Base-by-base conservation (phyloP, 495 filamentous ascomycete species). In the Choiromyces venosus region DNA sequence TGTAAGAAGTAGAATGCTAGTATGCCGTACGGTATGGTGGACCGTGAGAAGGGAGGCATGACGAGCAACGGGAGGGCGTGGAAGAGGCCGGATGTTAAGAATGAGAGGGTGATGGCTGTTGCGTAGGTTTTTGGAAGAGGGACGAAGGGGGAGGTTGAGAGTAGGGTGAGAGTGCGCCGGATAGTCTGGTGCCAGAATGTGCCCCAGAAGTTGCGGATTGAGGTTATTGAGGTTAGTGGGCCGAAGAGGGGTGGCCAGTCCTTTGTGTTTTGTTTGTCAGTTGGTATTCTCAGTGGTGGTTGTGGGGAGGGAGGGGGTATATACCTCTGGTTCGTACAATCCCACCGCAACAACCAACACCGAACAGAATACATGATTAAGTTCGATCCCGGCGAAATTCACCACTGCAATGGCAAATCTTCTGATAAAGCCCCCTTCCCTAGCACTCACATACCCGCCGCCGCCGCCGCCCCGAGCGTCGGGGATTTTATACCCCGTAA, bases 231-330 rank as follows among this genome's bases (percentile, higher is more conserved):
- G 35, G 42, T 16, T 39, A 73, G 37, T 38, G 71, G 61, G 19
- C 75, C 75, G 19, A 76, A 77, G 37, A 77, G 6, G 6, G 75
- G 75, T 10, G 75, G 75, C 75, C 75, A 77, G 29, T 77, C 75
- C 75, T 77, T 16, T 18, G 66, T 36, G 40, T 37, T 33, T 21
- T n/a, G 16, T 6, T 7, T 35, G 33, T 73, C n/a, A 77, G 69
- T 56, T 5, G 3, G 3, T n/a, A 56, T 40, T 25, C 37, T 25
- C 56, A 38, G 66, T 56, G 38, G 37, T 18, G 61, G 7, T 25
- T 16, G 37, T 1, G 37, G 29, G 14, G 16, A 46, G 46, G 52
- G 52, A 19, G 3, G 25, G n/a, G n/a, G n/a, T 19, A 1, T 68
- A 46, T n/a, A 77, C 75, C 56, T 77, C 75, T 37, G 75, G 75